Evolutionary conservation across 345 rosid species (phyloP).

Genomic region (Eucalyptus guilfoylei): DNA sequence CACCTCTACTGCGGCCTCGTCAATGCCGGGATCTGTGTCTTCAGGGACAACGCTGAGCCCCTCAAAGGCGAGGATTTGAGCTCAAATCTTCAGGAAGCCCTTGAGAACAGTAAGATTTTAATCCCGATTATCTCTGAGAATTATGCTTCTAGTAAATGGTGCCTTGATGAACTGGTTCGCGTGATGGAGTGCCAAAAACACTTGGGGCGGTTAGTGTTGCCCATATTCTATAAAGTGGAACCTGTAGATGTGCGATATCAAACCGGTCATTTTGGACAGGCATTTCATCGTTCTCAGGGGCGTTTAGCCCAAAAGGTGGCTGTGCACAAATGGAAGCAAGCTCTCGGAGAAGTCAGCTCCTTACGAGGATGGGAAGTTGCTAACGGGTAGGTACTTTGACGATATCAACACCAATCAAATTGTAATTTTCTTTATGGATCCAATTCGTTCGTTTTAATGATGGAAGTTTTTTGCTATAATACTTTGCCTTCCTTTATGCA

Average conservation of each 20-base stretch:
- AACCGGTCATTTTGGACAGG: neutral
- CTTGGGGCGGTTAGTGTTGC: no score
- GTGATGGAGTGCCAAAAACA: neutral
- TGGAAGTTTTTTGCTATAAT: neutral
- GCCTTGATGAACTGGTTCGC: neutral
- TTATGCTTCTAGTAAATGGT: neutral
- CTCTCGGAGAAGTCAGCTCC: neutral
- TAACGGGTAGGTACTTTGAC: neutral
- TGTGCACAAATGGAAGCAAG: neutral
- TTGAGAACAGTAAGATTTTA: neutral
- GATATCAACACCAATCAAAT: neutral
- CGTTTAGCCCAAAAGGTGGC: neutral
- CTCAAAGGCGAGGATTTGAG: neutral
- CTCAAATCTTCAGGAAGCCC: neutral
- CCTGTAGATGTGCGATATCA: neutral
- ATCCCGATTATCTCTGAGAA: neutral
- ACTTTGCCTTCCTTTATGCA: neutral
- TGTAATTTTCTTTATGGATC: no score
- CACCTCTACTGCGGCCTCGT: neutral
- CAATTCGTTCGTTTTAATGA: fast-evolving
- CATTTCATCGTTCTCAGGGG: neutral
- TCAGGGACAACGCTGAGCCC: neutral
- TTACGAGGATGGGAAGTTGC: neutral
- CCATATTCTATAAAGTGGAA: no score
- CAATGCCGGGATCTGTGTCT: neutral